A percentile compares a stretch with the other conserved stretches of the same genome.
phyloP scores from a whole-genome alignment of 2,329 filamentous ascomycete species.

The Dryadomyces quercivorus region DNA sequence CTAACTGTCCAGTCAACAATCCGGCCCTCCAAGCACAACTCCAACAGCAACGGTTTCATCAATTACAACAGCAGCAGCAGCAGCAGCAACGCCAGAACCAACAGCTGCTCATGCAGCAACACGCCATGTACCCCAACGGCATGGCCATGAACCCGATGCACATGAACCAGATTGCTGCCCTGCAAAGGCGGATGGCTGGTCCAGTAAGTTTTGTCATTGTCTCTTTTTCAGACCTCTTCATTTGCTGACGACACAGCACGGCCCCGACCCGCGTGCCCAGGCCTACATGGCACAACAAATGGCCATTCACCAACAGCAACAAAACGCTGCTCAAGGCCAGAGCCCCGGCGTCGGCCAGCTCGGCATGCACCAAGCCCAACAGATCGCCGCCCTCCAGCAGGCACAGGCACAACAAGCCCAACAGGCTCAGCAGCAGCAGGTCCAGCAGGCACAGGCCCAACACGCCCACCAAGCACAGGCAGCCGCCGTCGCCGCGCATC shows the following conservation, averaged over 20 bases:
- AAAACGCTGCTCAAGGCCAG: conserved; percentile 15
- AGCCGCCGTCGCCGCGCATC: conserved; percentile 15
- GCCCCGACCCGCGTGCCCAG: conserved; percentile 12
- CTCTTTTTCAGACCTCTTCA: background rate
- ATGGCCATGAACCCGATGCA: conserved; percentile 40
- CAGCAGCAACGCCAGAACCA: conserved; percentile 41
- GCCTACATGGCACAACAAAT: conserved; percentile 34
- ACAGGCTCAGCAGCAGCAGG: conserved; percentile 23
- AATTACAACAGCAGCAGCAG: conserved; percentile 40
- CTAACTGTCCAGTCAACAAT: conserved; percentile 17
- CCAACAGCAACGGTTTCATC: conserved; percentile 40
- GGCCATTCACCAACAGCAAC: conserved; percentile 33
- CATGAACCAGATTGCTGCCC: conserved; percentile 20
- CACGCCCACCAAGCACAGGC: conserved; percentile 31
- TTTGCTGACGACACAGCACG: background rate
- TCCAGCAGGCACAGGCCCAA: conserved; percentile 22
- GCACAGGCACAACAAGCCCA: conserved; percentile 7
- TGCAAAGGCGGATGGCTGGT: conserved; percentile 25
- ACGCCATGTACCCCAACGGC: conserved; percentile 36
- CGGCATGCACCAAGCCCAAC: conserved; percentile 19
- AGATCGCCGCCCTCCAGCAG: conserved; percentile 17
- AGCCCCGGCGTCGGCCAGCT: conserved; percentile 17
- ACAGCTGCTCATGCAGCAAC: conserved; percentile 40
- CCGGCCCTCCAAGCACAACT: conserved; percentile 26
- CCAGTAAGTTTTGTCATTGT: background rate